phyloP scores from a whole-genome alignment of 441 rosid species.

The Hura crepitans region DNA sequence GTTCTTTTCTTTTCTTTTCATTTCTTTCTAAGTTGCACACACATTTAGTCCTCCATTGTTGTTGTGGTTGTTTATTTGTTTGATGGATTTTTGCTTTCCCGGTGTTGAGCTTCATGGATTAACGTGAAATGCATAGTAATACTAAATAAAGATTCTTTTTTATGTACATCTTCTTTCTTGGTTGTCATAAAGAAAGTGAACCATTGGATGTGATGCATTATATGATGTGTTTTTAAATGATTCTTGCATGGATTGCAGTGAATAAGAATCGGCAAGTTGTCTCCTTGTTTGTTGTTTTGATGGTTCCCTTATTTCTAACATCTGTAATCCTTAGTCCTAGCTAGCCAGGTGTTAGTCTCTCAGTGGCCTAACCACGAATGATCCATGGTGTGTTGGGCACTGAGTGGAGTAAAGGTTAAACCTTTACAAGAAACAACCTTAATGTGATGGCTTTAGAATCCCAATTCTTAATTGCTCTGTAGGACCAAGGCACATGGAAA shows the following conservation, averaged over 20 bases:
- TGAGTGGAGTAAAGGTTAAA: constrained; percentile 21
- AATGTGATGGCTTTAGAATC: constrained; percentile 30
- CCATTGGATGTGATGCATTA: constrained; percentile 26
- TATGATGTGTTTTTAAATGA: constrained; percentile 24
- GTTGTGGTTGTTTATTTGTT: constrained; percentile 11
- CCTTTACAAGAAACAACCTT: constrained; percentile 24
- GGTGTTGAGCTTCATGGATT: constrained; percentile 21
- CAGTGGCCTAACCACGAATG: constrained; percentile 24
- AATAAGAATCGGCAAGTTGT: constrained; percentile 52
- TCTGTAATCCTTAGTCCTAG: constrained; percentile 11
- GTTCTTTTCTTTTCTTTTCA: background rate
- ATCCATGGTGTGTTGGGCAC: constrained; percentile 29
- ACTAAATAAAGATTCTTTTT: constrained; percentile 22
- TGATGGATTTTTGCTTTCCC: background rate
- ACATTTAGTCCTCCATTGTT: background rate
- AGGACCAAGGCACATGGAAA: constrained; percentile 32
- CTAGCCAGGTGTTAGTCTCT: constrained; percentile 50
- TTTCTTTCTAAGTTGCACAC: background rate
- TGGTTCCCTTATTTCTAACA: constrained; percentile 74
- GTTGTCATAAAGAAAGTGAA: constrained; percentile 39
- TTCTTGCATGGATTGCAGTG: constrained; percentile 48
- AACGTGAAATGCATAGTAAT: constrained; percentile 27
- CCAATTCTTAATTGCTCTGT: constrained; percentile 27
- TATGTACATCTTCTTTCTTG: constrained; percentile 33
- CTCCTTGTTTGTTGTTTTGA: constrained; percentile 56